Evolutionary conservation across 768 basidiomycete genomes (phyloP), one percentile per base, ranked within the genome.

Genomic region (Tylopilus sp.): DNA sequence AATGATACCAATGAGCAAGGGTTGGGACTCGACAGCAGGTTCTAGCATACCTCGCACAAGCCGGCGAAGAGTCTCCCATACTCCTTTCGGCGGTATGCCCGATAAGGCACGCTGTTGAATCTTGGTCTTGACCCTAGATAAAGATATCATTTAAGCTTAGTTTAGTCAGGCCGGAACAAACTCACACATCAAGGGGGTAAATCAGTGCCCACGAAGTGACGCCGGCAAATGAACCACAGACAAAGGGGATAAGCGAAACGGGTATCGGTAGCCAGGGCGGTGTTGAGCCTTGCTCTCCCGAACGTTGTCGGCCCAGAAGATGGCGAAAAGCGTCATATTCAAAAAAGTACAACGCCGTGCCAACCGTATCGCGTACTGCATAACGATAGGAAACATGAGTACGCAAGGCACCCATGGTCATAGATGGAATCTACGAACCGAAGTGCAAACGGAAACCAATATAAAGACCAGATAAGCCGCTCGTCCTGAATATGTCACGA

Each of bases 311-410:
- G 26, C 95, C 95, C 42, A 96, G 75, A 16, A 93, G 63, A 75
- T 92, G 86, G 41, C 94, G 84, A 81, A 96, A 83, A 17, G 87
- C 86, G 65, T 98, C 94, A 66, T 98, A 97, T 66, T 95, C 92
- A 31, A 92, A 79, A 69, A 98, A 98, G 68, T 98, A 98, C 19
- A 97, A 75, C 6, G 87, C 88, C 13, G 95, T 96, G 44, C 93
- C 94, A 42, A 81, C 70, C 25, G 92, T 95, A 69, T 98, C 94
- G 52, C 94, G 86, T 48, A 92, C 89, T 92, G 62, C 31, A 56
- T 46, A 11, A 49, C 17, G 29, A 50, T 45, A 53, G 48, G 54
- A 56, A 43, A 28, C 6, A 19, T 56, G 4, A 22, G 36, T 34
- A 6, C n/a, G 54, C 24, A 63, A 33, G 25, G 24, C 30, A 42